phyloP scores from a whole-genome alignment of 306 rosid genomes.

The Mimosa bimucronata region DNA sequence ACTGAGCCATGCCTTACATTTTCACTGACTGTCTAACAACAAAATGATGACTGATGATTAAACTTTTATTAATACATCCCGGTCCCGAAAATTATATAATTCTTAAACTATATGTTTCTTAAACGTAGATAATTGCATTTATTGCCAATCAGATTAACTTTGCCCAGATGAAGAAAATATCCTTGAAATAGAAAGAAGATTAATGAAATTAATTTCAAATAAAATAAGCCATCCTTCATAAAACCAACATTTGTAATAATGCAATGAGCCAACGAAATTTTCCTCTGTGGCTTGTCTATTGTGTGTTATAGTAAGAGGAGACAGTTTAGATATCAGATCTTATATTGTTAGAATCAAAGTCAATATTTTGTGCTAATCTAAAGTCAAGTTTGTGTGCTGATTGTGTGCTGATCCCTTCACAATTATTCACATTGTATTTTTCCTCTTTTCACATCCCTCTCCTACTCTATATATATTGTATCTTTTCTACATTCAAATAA shows the following conservation, averaged over 20 bases:
- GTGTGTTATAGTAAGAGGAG: neutral
- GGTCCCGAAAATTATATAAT: constrained; percentile 11
- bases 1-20: constrained; percentile 26
- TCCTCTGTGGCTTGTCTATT: neutral
- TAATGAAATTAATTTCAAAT: neutral
- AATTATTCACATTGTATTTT: too few relatives aligned
- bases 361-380: too few relatives aligned
- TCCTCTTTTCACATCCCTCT: too few relatives aligned
- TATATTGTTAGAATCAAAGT: too few relatives aligned
- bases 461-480: too few relatives aligned
- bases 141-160: neutral
- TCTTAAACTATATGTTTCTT: constrained; percentile 23
- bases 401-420: too few relatives aligned
- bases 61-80: constrained; percentile 27
- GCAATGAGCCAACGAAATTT: constrained; percentile 1
- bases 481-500: too few relatives aligned
- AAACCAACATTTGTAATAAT: neutral
- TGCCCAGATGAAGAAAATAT: neutral
- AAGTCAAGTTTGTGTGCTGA: too few relatives aligned
- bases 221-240: neutral
- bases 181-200: neutral
- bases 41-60: neutral
- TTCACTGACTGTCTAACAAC: neutral
- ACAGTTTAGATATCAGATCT: neutral
- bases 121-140: neutral